Base-by-base conservation (phyloP, 257 asterid species). In the Solanum pennellii region DNA sequence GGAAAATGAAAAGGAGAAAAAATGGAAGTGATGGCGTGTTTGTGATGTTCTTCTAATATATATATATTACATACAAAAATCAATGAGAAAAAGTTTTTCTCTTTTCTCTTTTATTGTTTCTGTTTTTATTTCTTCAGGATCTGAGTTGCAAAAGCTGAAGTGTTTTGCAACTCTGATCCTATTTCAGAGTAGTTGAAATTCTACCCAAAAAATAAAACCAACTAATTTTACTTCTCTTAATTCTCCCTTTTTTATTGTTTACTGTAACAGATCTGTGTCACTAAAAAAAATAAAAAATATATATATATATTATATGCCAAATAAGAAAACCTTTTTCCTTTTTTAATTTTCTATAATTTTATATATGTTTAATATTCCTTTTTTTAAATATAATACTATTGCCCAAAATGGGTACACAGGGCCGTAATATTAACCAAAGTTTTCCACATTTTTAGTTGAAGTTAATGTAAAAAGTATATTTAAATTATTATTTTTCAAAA, bases 121-220 rank as follows among this genome's bases (percentile, higher is more conserved):
- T 68, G 74, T 66, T 68, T 68, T 25, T 68, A 16, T 82, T 47
- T 20, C 42, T 31, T 49, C 68, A 82, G 85, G 85, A 82, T 82
- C 85, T 82, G 85, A 82, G 85, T 49, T 82, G 71, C 85, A 82
- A 77, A 42, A 42, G 31, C 29, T 35, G 1, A 27, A 79, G 27
- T 27, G 23, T 82, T 41, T 49, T 82, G 85, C 85, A 82, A 31
- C 85, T 82, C 85, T 82, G 85, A 82, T 82, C 85, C 85, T 49
- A 82, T 82, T 82, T 82, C 85, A 82, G 45, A 82, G 85, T 82
- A 82, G 71, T 82, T 49, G 60, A 42, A 80, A 80, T 82, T 82
- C 69, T 44, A 45, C 65, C 66, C 1, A 80, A 27, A 29, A 80
- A 35, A 27, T 9, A 31, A 10, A 12, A 33, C 35, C 35, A 68